Base-by-base conservation (phyloP, 805 yeast genomes). In the Candida tammaniensis region DNA sequence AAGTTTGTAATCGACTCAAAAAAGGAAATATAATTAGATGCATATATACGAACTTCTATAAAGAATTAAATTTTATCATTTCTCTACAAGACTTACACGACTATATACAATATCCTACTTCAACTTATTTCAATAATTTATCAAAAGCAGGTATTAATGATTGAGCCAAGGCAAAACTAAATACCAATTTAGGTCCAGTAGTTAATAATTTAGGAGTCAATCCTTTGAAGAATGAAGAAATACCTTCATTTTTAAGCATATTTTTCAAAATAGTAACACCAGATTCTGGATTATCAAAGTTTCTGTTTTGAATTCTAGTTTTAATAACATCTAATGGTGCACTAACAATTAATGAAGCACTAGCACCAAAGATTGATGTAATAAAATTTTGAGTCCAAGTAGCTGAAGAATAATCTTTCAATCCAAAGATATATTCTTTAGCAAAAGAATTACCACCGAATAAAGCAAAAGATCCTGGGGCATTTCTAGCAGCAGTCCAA, bases 401-500 rank as follows among this genome's bases (percentile, higher is more conserved):
- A 27, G 98, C 98, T 43, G 78, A 61, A 21, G 89, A 73, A 70
- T 93, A 88, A 67, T 93, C 98, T 48, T 71, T 56, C 52, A 93
- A 74, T 11, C 89, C 89, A 51, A 87, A 79, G 40, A 93, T 77
- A 68, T 86, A 93, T 68, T 93, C 99, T 69, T 93, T 93, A 42
- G 98, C 98, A 59, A 93, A 93, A 11, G 99, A 96, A 57, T 91
- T 88, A 67, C 98, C 99, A 49, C 99, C 99, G 50, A 93, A 93
- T 38, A 93, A 72, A 12, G 98, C 96, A 57, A 93, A 93, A 2
- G 96, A 87, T 40, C 99, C 99, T 24, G 99, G 99, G 2, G 98
- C 97, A 60, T 93, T 93, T 77, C 99, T 83, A 27, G 99, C 99
- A 49, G 95, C 95, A 40, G 99, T 93, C 99, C 99, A 93, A 39